Base-by-base conservation (phyloP, 148 eudicot genomes). In the Fagopyrum esculentum region DNA sequence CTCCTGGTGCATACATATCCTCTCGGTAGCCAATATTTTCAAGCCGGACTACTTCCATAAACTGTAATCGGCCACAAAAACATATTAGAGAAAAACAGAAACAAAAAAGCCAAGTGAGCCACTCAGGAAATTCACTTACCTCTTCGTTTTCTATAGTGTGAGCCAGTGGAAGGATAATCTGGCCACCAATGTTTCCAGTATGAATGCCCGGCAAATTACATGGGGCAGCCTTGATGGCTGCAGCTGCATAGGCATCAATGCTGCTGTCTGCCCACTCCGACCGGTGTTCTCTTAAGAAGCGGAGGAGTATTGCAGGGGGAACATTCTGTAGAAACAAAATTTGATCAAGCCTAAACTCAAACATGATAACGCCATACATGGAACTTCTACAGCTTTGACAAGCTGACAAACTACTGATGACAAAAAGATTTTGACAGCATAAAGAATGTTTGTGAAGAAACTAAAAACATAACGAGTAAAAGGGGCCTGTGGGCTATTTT, bases 191-290 rank as follows among this genome's bases (percentile, higher is more conserved):
- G 54, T 85, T 75, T 68, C 91, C 40, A 35, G 40, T 35, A 35
- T 35, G 40, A 35, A 35, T 35, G 40, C 40, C 40, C 40, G 40
- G 40, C 40, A 35, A 2, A 35, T 35, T 35, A 35, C 40, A 90
- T 56, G 98, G 92, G 44, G 85, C 86, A 55, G 89, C 88, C 84
- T 87, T 93, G 45, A 89, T 86, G 63, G 98, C 44, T 22, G 96
- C 88, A 71, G 96, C 90, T 16, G 88, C 84, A 74, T 90, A 93
- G 51, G 96, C 92, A 81, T 93, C 98, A 51, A 93, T 89, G 57
- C 90, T 92, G 69, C 88, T 90, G 71, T 93, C 96, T 29, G 98
- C 98, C 98, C 98, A 93, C 77, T 93, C 98, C 55, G 96, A 93
- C 73, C 98, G 84, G 78, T 93, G 98, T 72, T 93, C 96, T 60